Conservation (phyloP, 169 alveolate genomes). For the Plasmodium billcollinsi region DNA sequence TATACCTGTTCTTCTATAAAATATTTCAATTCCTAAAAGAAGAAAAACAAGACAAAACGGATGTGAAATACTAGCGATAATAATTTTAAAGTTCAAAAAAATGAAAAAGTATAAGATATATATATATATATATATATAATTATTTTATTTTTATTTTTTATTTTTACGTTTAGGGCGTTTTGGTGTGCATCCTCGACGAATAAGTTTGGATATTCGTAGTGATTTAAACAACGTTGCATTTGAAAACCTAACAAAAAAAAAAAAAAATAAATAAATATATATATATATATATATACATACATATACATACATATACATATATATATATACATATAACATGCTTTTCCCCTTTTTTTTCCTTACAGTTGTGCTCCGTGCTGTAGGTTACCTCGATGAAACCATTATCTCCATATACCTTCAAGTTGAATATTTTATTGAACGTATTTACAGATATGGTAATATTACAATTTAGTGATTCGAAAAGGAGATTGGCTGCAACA, state of each 20-base stretch:
- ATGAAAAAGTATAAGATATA: background rate
- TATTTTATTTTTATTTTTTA: slow-evolving; percentile 1
- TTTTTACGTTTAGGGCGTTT: slow-evolving; percentile 22
- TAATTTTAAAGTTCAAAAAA: background rate
- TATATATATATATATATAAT: background rate
- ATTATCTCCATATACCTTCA: slow-evolving; percentile 56
- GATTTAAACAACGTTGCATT: slow-evolving; percentile 59
- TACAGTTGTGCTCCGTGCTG: slow-evolving; percentile 60
- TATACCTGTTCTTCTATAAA: slow-evolving; percentile 43
- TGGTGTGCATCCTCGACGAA: slow-evolving; percentile 33
- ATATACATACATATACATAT: background rate
- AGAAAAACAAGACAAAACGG: background rate
- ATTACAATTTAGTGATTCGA: slow-evolving; percentile 41
- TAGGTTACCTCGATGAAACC: slow-evolving; percentile 62
- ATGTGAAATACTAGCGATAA: background rate
- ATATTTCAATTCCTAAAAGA: slow-evolving; percentile 47
- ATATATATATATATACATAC: background rate
- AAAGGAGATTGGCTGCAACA: slow-evolving; percentile 31
- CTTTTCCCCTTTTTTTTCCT: background rate
- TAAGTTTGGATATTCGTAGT: slow-evolving; percentile 62
- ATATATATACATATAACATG: background rate
- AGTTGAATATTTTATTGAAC: slow-evolving; percentile 26
- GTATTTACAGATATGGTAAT: slow-evolving; percentile 38
- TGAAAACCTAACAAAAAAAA: slow-evolving; percentile 32
- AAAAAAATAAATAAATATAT: no score